A percentile compares a stretch with the other conserved stretches of the same genome.
Conservation (phyloP, 2,329 filamentous ascomycete species). For the Purpureocillium takamizusanense region DNA sequence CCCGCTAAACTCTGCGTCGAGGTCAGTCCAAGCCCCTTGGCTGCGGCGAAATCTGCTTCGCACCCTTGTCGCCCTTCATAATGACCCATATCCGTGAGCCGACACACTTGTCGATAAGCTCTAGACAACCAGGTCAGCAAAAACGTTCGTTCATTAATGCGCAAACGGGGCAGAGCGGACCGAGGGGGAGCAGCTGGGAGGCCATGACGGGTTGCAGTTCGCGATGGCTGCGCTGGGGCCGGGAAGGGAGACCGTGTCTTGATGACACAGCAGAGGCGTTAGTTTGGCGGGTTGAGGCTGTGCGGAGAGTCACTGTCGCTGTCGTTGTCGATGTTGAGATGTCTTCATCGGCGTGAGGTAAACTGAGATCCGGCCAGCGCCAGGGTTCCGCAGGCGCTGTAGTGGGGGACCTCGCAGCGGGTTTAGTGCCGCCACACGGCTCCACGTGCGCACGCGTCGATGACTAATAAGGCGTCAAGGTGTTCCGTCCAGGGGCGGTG, state of each 20-base stretch:
- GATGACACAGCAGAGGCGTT: background rate
- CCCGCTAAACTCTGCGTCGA: slow-evolving; percentile 74
- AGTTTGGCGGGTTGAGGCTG: background rate
- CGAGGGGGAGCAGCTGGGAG: slow-evolving; percentile 64
- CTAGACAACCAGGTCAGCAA: slow-evolving; percentile 35
- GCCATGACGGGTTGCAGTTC: slow-evolving; percentile 41
- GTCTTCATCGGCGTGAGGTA: too few species aligned
- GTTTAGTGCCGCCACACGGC: slow-evolving; percentile 9
- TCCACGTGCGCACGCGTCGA: slow-evolving; percentile 23
- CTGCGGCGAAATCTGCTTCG: background rate
- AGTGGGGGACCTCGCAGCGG: slow-evolving; percentile 1
- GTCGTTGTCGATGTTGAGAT: too few species aligned
- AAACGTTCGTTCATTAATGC: background rate
- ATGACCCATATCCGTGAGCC: slow-evolving; percentile 97
- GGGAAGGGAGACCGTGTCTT: background rate
- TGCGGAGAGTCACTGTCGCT: too few species aligned
- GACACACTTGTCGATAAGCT: slow-evolving; percentile 98
- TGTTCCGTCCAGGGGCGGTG: too few species aligned
- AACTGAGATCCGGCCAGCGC: too few species aligned
- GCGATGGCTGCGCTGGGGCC: background rate
- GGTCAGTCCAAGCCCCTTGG: slow-evolving; percentile 6
- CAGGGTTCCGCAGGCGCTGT: too few species aligned
- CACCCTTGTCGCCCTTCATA: slow-evolving; percentile 99
- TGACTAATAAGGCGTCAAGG: slow-evolving; percentile 28
- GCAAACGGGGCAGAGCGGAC: slow-evolving; percentile 30